Percentiles rank a stretch among this genome's conserved stretches.
phyloP scores from a whole-genome alignment of 139 green algal genomes.

The Chlamydomonas schloesseri region DNA sequence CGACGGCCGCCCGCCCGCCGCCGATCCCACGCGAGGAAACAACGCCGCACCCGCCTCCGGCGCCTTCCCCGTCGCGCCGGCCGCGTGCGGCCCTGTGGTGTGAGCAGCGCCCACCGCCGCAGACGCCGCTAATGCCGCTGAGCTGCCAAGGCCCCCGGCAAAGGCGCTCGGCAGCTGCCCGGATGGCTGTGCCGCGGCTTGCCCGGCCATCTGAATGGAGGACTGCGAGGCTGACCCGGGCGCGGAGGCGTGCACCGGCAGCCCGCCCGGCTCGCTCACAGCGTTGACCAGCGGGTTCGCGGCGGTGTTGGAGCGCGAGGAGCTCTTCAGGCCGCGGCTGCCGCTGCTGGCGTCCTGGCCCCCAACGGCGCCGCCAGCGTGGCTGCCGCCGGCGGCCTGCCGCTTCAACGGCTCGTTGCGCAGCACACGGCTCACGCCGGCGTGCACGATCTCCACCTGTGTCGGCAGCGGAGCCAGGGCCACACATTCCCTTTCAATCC shows the following conservation, averaged over 20 bases:
- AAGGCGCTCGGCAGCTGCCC: not conserved
- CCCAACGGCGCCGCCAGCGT: not conserved
- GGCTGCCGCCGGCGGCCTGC: not conserved
- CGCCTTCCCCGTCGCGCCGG: not conserved
- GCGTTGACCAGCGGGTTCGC: not conserved
- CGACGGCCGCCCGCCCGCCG: not conserved
- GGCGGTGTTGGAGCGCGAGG: not conserved
- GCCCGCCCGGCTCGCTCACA: not conserved
- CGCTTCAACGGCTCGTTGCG: conserved; percentile 4
- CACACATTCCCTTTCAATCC: too few relatives aligned
- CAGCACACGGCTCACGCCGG: conserved; percentile 51
- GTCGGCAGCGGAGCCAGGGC: too few relatives aligned
- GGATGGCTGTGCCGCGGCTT: not conserved
- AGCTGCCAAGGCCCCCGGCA: too few relatives aligned
- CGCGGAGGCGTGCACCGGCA: not conserved
- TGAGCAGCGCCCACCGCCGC: not conserved
- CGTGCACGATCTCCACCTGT: conserved; percentile 57
- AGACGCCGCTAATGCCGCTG: not conserved
- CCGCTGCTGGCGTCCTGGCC: too few relatives aligned
- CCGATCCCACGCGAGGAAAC: not conserved
- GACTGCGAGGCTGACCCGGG: not conserved
- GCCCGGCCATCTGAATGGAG: conserved; percentile 2
- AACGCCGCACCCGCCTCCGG: not conserved
- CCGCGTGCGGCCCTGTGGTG: too few relatives aligned
- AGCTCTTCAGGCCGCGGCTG: not conserved